Base-by-base conservation (phyloP, 768 basidiomycete species). In the Podaxis sp. region DNA sequence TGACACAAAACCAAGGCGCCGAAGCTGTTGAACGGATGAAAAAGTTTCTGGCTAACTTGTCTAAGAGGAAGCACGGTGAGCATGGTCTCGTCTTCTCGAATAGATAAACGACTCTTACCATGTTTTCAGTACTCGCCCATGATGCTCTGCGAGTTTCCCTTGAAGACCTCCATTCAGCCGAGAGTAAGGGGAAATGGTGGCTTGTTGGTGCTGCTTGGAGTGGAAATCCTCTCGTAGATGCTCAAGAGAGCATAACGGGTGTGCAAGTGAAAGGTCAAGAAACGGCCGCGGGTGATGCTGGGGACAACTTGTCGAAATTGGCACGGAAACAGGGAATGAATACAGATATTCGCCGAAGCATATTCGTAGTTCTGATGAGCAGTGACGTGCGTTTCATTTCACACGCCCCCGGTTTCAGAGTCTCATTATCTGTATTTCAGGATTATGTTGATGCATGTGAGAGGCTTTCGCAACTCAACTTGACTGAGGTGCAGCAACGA, bases 241-340 rank as follows among this genome's bases (percentile, higher is more conserved):
- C 80, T 47, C 82, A 83, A 60, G 67, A 70, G 21, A 71, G 70
- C 36, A 51, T 63, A 2, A 62, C 69, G 3, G 51, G 66, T 4
- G 38, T 47, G 63, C 68, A 37, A 65, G 54, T 57, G 58, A 66
- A 55, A 67, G 72, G 47, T 68, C 72, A 44, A 66, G 64, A 16
- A 66, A 64, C 7, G 71, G 71, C 46, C 18, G 61, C 42, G 44
- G 59, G n/a, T 47, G 74, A 75, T 44, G 67, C 69, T 3, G 67
- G 69, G 28, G 77, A 74, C 47, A 70, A 76, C 4, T 76, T 98
- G 35, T 64, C 89, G 40, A 89, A 87, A 66, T 80, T 98, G n/a
- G 96, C 97, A 3, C 82, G 86, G 65, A 89, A 87, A 69, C 97
- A 99, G 71, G 97, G 97, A 21, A 98, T 99, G 96, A 99, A 99